Base-by-base conservation (phyloP, 148 eudicot species). In the Mesembryanthemum crystallinum region DNA sequence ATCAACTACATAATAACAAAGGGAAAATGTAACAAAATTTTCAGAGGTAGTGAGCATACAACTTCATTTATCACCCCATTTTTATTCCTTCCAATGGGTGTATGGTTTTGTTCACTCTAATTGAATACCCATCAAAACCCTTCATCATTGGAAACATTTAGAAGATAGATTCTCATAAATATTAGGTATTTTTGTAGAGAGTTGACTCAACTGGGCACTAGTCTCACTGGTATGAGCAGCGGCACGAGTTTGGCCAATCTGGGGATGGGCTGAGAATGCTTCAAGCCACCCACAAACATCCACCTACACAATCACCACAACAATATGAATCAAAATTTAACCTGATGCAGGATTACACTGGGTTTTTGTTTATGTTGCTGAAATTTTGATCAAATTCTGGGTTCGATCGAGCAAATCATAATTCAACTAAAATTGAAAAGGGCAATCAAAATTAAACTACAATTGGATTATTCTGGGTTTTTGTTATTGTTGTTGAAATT, bases 261-360 rank as follows among this genome's bases (percentile, higher is more conserved):
- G 88, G 58, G 97, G 97, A 88, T 94, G 97, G 82, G 91, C 90
- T 1, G 90, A 80, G 58, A 94, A 91, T 1, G 98, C 97, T 84
- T 94, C 95, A 59, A 91, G 93, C 98, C 98, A 94, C 49, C 98
- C 97, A 82, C 75, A 80, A 45, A 94, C 93, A 85, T 91, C 93
- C 72, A 94, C 97, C 98, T 93, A 71, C 42, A 78, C 58, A 15
- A 69, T 52, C 12, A 52, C 57, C n/a, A 3, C 14, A 51, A 55
- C 23, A 67, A 0, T 61, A 64, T 30, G 1, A 65, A n/a, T 21
- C n/a, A 43, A 27, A 71, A 12, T 4, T 29, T 13, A 59, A 3
- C 39, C 39, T 35, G 6, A 6, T 3, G 6, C 4, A 6, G 39
- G 39, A 35, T 35, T 2, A 6, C 6, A 35, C 39, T 35, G 39